These are phyloP conservation scores for Piper betle DNA, from an alignment of 164 flowering plant genomes.

Conservation along the genomic window DNA sequence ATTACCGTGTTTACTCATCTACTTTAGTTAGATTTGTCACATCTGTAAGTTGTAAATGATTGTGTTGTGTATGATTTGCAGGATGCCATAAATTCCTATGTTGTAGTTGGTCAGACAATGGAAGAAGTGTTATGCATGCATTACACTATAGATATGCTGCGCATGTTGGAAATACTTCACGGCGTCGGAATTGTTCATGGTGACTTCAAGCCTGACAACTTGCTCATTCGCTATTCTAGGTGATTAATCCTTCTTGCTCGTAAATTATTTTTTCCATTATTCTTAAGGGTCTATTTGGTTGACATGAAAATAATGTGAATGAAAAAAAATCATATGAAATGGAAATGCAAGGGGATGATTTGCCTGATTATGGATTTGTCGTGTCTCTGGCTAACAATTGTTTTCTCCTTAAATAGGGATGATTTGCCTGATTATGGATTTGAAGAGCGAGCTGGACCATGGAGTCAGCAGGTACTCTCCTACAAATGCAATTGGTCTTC, in stretches of 20 bases:
- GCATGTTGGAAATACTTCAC: constrained; percentile 79
- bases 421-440: constrained; percentile 50
- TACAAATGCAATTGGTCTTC: background rate
- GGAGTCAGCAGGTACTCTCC: constrained; percentile 68
- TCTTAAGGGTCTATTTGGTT: background rate
- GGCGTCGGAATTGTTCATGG: constrained; percentile 78
- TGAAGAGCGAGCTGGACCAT: constrained; percentile 42
- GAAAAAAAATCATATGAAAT: no score
- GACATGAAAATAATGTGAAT: background rate
- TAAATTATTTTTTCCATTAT: no score
- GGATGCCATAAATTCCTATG: constrained; percentile 88
- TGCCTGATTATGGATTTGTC: constrained; percentile 43
- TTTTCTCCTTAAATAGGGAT: constrained; percentile 30
- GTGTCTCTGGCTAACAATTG: no score
- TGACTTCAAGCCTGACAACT: constrained; percentile 95
- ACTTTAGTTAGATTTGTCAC: background rate
- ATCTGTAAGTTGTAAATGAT: constrained; percentile 3
- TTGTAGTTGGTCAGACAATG: constrained; percentile 55
- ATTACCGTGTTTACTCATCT: constrained; percentile 2
- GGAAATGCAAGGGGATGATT: constrained; percentile 32
- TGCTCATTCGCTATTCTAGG: constrained; percentile 81
- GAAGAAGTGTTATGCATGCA: constrained; percentile 84
- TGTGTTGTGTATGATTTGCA: constrained; percentile 16
- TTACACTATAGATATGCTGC: constrained; percentile 88
- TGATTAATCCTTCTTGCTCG: constrained; percentile 10